Evolutionary conservation across 352 stramenopile species (phyloP).

Genomic region (Pilasporangium apinafurcum): DNA sequence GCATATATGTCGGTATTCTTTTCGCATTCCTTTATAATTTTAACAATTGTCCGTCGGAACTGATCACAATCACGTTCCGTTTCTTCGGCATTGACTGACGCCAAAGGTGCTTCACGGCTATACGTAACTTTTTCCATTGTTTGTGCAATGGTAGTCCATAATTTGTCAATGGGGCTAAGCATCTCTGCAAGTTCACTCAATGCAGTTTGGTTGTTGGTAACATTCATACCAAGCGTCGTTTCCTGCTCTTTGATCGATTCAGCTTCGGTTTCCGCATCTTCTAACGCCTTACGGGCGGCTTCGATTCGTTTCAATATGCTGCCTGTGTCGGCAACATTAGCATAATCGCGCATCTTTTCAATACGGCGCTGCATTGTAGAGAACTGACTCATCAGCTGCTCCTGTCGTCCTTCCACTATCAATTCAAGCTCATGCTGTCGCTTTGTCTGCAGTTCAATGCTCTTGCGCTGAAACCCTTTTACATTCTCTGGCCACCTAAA

Average conservation of each 20-base stretch:
- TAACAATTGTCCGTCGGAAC: conserved; percentile 81
- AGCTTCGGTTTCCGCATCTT: conserved; percentile 76
- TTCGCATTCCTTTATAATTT: conserved; percentile 89
- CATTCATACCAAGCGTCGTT: conserved; percentile 73
- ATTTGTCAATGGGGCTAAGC: conserved; percentile 79
- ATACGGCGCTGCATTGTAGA: conserved; percentile 75
- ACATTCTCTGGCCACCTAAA: conserved; percentile 90
- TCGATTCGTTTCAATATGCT: conserved; percentile 83
- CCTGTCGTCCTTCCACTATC: conserved; percentile 84
- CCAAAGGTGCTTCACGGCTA: conserved; percentile 52
- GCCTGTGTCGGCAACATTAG: conserved; percentile 69
- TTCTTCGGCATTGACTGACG: conserved; percentile 77
- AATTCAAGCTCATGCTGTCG: conserved; percentile 87
- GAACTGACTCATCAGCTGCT: conserved; percentile 81
- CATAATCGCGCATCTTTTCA: conserved; percentile 89
- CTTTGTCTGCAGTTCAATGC: conserved; percentile 87
- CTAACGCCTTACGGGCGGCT: conserved; percentile 64
- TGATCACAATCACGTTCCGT: conserved; percentile 85
- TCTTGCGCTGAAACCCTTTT: conserved; percentile 88
- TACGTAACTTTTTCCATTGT: conserved; percentile 76
- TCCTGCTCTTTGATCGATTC: conserved; percentile 88
- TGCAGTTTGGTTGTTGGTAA: conserved; percentile 75
- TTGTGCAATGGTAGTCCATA: conserved; percentile 81
- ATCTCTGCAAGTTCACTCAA: conserved; percentile 76
- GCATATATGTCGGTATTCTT: conserved; percentile 83